phyloP scores from a whole-genome alignment of 345 rosid genomes.

The Populus alba region DNA sequence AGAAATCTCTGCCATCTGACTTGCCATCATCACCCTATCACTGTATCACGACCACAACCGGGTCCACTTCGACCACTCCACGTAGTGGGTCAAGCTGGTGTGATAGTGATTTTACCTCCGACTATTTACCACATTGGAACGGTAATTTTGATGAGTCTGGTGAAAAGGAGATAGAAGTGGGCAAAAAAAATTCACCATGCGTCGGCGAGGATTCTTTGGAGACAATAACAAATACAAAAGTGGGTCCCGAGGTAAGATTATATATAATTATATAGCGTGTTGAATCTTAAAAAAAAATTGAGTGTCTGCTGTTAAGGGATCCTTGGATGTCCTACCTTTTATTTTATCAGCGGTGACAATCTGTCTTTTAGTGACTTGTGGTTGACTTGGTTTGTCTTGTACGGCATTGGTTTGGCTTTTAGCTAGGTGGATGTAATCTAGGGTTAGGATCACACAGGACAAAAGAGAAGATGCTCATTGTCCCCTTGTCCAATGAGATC shows the following conservation, averaged over 20 bases:
- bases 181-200: slow-evolving; percentile 34
- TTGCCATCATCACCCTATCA: slow-evolving; percentile 27
- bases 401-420: neutral
- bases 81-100: slow-evolving; percentile 69
- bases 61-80: slow-evolving; percentile 37
- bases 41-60: slow-evolving; percentile 35
- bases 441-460: slow-evolving; percentile 1
- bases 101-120: slow-evolving; percentile 69
- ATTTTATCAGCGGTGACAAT: neutral
- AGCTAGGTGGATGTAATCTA: neutral
- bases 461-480: slow-evolving; percentile 18
- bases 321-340: slow-evolving; percentile 6
- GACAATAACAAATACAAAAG: slow-evolving; percentile 23
- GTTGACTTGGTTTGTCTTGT: slow-evolving; percentile 17
- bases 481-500: slow-evolving; percentile 16
- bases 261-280: slow-evolving; percentile 4
- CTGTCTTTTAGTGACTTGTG: slow-evolving; percentile 24
- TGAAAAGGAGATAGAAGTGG: slow-evolving; percentile 13
- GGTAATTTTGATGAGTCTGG: slow-evolving; percentile 28
- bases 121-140: slow-evolving; percentile 53
- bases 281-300: slow-evolving; percentile 19
- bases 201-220: slow-evolving; percentile 53
- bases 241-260: slow-evolving; percentile 56
- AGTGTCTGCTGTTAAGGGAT: slow-evolving; percentile 46
- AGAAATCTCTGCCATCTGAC: slow-evolving; percentile 26